Evolutionary conservation across 805 yeast species (phyloP).

Genomic region (Sporopachydermia quercuum): DNA sequence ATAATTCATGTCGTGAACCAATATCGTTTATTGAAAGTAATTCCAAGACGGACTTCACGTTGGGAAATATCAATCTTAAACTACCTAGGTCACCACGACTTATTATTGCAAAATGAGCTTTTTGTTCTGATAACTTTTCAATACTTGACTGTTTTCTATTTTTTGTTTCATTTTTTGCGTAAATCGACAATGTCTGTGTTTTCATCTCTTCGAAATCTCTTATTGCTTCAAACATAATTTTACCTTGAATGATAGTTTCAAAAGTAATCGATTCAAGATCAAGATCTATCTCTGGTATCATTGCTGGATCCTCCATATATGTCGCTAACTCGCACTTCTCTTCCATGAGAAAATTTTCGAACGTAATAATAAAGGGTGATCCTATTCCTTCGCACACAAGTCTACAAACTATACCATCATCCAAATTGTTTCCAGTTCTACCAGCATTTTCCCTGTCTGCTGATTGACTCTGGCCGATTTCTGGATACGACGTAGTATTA

Average conservation of each 20-base stretch:
- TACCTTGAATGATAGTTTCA: slow-evolving; percentile 40
- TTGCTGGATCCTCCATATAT: slow-evolving; percentile 8
- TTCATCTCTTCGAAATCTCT: slow-evolving; percentile 41
- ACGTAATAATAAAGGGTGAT: slow-evolving; percentile 37
- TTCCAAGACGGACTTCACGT: slow-evolving; percentile 45
- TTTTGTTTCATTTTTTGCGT: slow-evolving; percentile 21
- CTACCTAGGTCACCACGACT: slow-evolving; percentile 64
- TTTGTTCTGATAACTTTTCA: slow-evolving; percentile 17
- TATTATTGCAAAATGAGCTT: slow-evolving; percentile 35
- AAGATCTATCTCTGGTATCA: slow-evolving; percentile 20
- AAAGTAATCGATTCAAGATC: slow-evolving; percentile 28
- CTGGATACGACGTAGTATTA: slow-evolving; percentile 2
- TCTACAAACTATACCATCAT: slow-evolving; percentile 29
- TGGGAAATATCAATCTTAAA: slow-evolving; percentile 53
- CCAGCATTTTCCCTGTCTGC: slow-evolving; percentile 13
- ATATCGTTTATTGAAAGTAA: slow-evolving; percentile 29
- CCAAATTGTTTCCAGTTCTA: slow-evolving; percentile 10
- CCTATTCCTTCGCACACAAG: slow-evolving; percentile 35
- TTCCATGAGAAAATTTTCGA: slow-evolving; percentile 36
- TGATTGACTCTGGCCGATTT: slow-evolving; percentile 8
- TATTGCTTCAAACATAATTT: slow-evolving; percentile 35
- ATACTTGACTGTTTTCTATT: slow-evolving; percentile 14
- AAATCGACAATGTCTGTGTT: slow-evolving; percentile 34
- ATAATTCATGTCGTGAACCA: slow-evolving; percentile 11
- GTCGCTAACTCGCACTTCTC: slow-evolving; percentile 47